Evolutionary conservation across 2,329 filamentous ascomycete genomes (phyloP).

Genomic region (Teratosphaeria viscida): DNA sequence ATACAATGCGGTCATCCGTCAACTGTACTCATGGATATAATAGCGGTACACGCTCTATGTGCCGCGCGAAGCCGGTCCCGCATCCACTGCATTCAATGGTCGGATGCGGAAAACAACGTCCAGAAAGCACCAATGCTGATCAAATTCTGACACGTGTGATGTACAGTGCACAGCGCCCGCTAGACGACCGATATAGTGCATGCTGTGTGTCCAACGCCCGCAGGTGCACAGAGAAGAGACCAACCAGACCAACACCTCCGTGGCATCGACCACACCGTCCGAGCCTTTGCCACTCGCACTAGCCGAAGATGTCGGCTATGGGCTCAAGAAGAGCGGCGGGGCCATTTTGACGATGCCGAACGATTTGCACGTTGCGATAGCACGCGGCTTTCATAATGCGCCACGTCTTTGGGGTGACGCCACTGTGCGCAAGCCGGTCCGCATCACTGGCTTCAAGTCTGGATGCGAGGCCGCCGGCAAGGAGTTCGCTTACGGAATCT

Average conservation of each 20-base stretch:
- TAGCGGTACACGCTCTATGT: no score
- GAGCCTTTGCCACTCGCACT: conserved; percentile 20
- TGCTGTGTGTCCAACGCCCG: no score
- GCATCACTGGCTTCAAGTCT: conserved; percentile 65
- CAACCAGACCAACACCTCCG: conserved; percentile 15
- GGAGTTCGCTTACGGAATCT: conserved; percentile 51
- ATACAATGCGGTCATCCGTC: no score
- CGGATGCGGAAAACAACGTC: no score
- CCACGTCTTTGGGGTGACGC: conserved; percentile 77
- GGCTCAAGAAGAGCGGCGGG: conserved; percentile 60
- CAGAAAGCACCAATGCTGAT: no score
- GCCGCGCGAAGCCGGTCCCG: no score
- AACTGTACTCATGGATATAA: no score
- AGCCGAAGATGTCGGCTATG: conserved; percentile 55
- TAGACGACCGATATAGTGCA: no score
- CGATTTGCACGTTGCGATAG: conserved; percentile 72
- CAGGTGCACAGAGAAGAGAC: conserved; percentile 12
- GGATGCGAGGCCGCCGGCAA: conserved; percentile 68
- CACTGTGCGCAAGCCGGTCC: conserved; percentile 63
- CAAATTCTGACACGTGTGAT: no score
- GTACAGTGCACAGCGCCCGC: no score
- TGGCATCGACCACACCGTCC: conserved; percentile 17
- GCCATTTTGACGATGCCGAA: conserved; percentile 72
- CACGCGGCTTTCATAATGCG: conserved; percentile 79
- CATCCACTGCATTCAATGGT: no score